A percentile compares a stretch with the other conserved stretches of the same genome.
Conservation (phyloP, 2,329 filamentous ascomycete genomes). For the Penicillium glabrum region DNA sequence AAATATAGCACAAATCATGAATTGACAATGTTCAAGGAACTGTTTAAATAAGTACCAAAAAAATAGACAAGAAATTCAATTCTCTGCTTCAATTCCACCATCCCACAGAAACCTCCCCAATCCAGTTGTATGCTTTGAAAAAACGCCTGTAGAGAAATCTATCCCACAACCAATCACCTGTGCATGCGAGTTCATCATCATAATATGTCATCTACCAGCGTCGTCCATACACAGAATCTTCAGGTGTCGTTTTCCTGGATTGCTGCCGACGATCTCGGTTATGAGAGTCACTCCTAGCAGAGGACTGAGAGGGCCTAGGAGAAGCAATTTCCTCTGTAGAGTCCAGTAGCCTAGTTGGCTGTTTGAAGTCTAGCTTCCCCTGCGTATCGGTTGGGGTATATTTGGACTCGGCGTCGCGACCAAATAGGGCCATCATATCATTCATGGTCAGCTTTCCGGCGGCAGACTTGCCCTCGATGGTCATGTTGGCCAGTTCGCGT, state of each 20-base stretch:
- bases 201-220: constrained; percentile 32
- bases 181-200: constrained; percentile 6
- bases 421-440: constrained; percentile 90
- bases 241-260: constrained; percentile 26
- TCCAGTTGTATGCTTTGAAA: not conserved
- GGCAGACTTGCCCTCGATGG: constrained; percentile 77
- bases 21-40: not conserved
- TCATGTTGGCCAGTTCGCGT: constrained; percentile 82
- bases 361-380: constrained; percentile 39
- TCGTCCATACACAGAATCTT: constrained; percentile 45
- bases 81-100: not conserved
- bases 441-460: constrained; percentile 84
- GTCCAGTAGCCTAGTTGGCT: constrained; percentile 32
- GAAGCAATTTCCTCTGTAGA: constrained; percentile 24
- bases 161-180: not conserved
- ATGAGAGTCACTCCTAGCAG: constrained; percentile 13
- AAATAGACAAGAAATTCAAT: not conserved
- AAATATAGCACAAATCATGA: not conserved
- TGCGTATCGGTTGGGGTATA: constrained; percentile 40
- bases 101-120: not conserved
- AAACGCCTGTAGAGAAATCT: not conserved
- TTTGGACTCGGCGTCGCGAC: constrained; percentile 61
- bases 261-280: constrained; percentile 17
- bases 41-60: not conserved
- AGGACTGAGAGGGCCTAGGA: constrained; percentile 7